Conservation (phyloP, 2,329 filamentous ascomycete species). For the Grosmannia serpens region DNA sequence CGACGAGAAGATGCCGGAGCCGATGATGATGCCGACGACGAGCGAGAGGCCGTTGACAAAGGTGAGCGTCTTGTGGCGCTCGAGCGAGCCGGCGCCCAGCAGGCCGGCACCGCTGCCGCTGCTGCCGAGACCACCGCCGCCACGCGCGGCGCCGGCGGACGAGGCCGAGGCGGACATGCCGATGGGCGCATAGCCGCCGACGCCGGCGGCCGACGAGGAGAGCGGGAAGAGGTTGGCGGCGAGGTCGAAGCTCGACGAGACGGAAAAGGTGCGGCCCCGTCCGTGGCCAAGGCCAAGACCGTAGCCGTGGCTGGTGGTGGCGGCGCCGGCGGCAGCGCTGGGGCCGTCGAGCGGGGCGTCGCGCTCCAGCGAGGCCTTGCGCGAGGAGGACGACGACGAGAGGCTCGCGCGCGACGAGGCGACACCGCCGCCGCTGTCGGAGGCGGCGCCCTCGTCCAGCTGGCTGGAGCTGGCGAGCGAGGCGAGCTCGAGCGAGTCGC, state of each 20-base stretch:
- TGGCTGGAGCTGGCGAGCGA: constrained; percentile 79
- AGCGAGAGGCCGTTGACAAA: constrained; percentile 88
- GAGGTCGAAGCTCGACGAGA: constrained; percentile 92
- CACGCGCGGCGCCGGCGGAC: constrained; percentile 36
- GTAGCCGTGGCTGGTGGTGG: constrained; percentile 21
- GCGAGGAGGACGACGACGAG: constrained; percentile 59
- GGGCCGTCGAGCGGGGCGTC: constrained; percentile 65
- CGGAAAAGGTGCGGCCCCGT: constrained; percentile 61
- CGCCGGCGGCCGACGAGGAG: constrained; percentile 62
- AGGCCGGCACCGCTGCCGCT: constrained; percentile 37
- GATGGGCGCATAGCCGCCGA: constrained; percentile 72
- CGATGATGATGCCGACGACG: constrained; percentile 87
- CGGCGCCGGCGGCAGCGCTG: constrained; percentile 34
- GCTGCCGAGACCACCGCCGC: constrained; percentile 41
- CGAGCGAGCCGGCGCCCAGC: constrained; percentile 65
- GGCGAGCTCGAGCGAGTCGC: constrained; percentile 93
- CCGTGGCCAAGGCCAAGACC: constrained; percentile 22
- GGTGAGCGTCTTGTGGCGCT: constrained; percentile 92
- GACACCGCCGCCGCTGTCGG: constrained; percentile 43
- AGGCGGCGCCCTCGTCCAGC: constrained; percentile 46
- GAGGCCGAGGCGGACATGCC: constrained; percentile 53
- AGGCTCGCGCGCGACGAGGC: constrained; percentile 74
- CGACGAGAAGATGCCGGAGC: constrained; percentile 56
- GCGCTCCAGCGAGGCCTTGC: constrained; percentile 76
- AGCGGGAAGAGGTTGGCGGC: constrained; percentile 86